Conservation (phyloP, 257 asterid species). For the Eustoma russellianum region DNA sequence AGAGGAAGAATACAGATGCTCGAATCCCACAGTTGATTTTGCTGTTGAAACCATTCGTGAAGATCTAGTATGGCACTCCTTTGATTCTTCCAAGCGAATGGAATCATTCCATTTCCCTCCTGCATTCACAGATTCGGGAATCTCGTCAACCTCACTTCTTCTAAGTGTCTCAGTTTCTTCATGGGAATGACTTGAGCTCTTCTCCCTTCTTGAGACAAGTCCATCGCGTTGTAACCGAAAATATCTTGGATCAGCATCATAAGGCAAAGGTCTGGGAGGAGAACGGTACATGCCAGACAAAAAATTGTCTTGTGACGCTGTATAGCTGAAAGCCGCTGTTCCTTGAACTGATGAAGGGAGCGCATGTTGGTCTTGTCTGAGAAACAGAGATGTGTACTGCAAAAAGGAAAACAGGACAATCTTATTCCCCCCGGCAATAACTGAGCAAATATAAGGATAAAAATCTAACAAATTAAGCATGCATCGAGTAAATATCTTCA, state of each 20-base stretch:
- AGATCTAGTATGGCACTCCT: conserved; percentile 43
- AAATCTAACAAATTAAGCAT: too few species aligned
- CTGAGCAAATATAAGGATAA: too few species aligned
- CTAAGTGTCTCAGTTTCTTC: conserved; percentile 77
- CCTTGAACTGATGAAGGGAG: conserved; percentile 49
- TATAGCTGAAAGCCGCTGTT: conserved; percentile 43
- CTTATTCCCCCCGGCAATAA: too few species aligned
- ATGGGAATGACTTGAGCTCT: conserved; percentile 65
- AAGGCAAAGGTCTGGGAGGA: conserved; percentile 96
- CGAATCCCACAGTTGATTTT: conserved; percentile 40
- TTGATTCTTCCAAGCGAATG: conserved; percentile 45
- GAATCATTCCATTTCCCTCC: conserved; percentile 58
- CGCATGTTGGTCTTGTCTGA: conserved; percentile 53
- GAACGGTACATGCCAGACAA: conserved; percentile 70
- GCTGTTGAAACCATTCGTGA: conserved; percentile 38
- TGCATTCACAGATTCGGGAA: conserved; percentile 30
- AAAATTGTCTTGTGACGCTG: conserved; percentile 59
- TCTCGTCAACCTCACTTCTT: conserved; percentile 41
- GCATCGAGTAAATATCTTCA: too few species aligned
- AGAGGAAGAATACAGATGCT: conserved; percentile 57
- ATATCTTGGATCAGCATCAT: conserved; percentile 70
- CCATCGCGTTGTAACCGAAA: conserved; percentile 65
- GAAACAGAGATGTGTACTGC: conserved; percentile 71
- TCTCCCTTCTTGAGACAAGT: conserved; percentile 68
- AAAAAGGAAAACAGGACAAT: too few species aligned